Percentiles rank a stretch among this genome's conserved stretches.
Evolutionary conservation across 768 basidiomycete species (phyloP).

Genomic region (Hericium coralloides): DNA sequence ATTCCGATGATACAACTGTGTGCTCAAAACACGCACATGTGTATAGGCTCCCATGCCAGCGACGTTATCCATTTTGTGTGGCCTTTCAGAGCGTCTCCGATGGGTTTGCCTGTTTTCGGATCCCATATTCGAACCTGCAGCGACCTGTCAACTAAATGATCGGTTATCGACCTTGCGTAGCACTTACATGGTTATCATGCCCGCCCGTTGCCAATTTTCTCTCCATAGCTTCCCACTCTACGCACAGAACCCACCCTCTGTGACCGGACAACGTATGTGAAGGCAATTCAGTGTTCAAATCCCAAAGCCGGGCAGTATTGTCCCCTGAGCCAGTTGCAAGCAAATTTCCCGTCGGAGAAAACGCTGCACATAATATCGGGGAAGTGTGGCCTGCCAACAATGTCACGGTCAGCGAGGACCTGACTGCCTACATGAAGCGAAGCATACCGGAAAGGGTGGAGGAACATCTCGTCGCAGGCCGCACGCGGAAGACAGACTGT

Average conservation of each 20-base stretch:
- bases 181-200: constrained; percentile 82
- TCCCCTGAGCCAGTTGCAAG: constrained; percentile 96
- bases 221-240: constrained; percentile 95
- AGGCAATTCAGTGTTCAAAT: constrained; percentile 87
- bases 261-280: constrained; percentile 84
- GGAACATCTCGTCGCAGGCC: constrained; percentile 90
- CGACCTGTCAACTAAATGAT: not conserved
- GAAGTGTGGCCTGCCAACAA: constrained; percentile 66
- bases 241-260: constrained; percentile 92
- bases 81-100: constrained; percentile 84
- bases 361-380: constrained; percentile 90
- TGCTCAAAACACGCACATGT: constrained; percentile 48
- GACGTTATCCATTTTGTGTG: constrained; percentile 97
- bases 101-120: constrained; percentile 80
- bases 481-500: constrained; percentile 90
- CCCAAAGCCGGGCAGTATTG: constrained; percentile 88
- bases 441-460: constrained; percentile 75
- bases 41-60: constrained; percentile 93
- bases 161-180: not conserved
- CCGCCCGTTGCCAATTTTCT: constrained; percentile 87
- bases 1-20: no score
- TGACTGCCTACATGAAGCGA: not conserved
- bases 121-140: constrained; percentile 80
- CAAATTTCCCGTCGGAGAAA: constrained; percentile 86
- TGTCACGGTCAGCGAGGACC: constrained; percentile 1